Conservation (phyloP, 768 basidiomycete species). For the Collybia mongolica region DNA sequence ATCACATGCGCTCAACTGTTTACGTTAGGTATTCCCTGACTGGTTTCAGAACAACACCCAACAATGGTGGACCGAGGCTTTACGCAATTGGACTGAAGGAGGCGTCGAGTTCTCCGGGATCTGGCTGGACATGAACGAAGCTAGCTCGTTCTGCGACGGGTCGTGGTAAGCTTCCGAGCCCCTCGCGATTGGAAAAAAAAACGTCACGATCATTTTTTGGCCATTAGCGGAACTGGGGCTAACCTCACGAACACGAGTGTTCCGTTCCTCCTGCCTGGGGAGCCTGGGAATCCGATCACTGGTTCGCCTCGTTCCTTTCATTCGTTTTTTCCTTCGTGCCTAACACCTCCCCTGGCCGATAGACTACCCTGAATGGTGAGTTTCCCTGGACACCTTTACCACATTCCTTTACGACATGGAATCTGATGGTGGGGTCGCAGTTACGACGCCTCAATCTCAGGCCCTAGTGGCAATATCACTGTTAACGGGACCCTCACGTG, state of each 20-base stretch:
- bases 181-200: background rate
- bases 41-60: constrained; percentile 56
- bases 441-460: constrained; percentile 60
- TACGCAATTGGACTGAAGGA: constrained; percentile 49
- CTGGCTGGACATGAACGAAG: constrained; percentile 74
- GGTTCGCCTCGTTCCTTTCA: constrained; percentile 18
- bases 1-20: no score
- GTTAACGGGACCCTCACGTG: constrained; percentile 65
- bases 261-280: constrained; percentile 58
- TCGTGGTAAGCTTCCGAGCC: constrained; percentile 41
- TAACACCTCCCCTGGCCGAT: constrained; percentile 4
- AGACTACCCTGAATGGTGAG: constrained; percentile 71
- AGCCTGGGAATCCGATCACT: constrained; percentile 47
- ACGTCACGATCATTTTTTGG: constrained; percentile 5
- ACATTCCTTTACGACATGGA: background rate
- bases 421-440: constrained; percentile 26
- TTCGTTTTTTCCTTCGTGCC: constrained; percentile 3
- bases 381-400: background rate
- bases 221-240: constrained; percentile 50
- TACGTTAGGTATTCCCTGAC: constrained; percentile 53
- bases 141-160: constrained; percentile 61
- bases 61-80: constrained; percentile 59
- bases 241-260: constrained; percentile 53
- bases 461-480: constrained; percentile 74
- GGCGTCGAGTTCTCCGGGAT: constrained; percentile 65